Conservation (phyloP, 148 eudicot species). For the Rhododendron mucronatum region DNA sequence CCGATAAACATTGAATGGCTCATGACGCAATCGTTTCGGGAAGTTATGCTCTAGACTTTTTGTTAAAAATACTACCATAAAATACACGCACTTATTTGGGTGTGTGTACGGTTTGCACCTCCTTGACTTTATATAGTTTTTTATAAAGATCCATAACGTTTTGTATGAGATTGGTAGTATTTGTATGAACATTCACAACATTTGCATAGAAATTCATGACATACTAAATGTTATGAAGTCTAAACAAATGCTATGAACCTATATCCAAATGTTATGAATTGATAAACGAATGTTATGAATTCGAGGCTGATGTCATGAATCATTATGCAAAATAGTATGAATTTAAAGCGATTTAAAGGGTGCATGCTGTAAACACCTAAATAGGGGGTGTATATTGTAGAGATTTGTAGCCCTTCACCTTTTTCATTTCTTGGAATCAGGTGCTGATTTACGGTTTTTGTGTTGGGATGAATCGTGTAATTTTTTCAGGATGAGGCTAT, state of each 20-base stretch:
- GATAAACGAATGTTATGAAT: neutral
- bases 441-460: neutral
- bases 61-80: neutral
- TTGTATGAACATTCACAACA: neutral
- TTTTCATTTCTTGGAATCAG: neutral
- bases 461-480: neutral
- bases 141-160: neutral
- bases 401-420: neutral
- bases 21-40: neutral
- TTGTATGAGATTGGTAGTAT: neutral
- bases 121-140: neutral
- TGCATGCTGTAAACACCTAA: neutral
- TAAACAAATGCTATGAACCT: neutral
- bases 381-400: neutral
- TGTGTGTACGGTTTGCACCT: neutral
- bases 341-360: no score
- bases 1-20: neutral
- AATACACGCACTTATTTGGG: neutral
- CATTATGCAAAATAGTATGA: neutral
- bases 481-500: slow-evolving; percentile 68
- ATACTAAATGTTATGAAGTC: neutral
- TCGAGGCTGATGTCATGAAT: neutral
- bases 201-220: neutral
- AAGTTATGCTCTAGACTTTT: neutral
- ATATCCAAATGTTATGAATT: neutral